Conservation (phyloP, 2,329 filamentous ascomycete species). For the Pseudohalonectria lignicola region DNA sequence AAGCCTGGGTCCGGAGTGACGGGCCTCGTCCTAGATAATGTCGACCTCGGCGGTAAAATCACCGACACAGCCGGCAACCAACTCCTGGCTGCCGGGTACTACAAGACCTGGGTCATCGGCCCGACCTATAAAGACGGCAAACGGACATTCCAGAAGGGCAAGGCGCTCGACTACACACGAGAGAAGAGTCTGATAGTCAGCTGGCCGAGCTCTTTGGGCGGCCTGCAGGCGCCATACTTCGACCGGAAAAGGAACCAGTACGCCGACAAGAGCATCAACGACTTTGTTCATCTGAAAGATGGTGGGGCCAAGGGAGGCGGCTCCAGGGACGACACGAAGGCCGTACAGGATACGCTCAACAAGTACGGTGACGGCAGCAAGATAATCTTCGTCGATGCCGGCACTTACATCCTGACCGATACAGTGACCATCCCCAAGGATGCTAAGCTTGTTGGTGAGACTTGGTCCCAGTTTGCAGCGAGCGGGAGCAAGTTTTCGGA, state of each 20-base stretch:
- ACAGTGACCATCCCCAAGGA: conserved; percentile 44
- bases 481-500: conserved; percentile 38
- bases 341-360: conserved; percentile 32
- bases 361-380: conserved; percentile 20
- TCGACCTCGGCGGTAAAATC: not conserved
- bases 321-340: conserved; percentile 21
- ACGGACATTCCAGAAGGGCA: not conserved
- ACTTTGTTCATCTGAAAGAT: conserved; percentile 8
- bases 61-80: not conserved
- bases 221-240: conserved; percentile 3
- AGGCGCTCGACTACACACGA: not conserved
- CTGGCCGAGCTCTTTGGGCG: not conserved
- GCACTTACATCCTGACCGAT: conserved; percentile 25
- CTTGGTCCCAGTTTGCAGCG: conserved; percentile 59
- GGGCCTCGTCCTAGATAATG: not conserved
- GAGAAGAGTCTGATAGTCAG: not conserved
- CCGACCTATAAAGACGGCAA: not conserved
- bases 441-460: conserved; percentile 57
- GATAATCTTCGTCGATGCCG: conserved; percentile 15
- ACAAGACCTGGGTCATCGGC: not conserved
- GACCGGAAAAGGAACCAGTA: conserved; percentile 7
- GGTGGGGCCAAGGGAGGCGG: conserved; percentile 6
- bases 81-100: not conserved
- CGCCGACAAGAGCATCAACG: not conserved
- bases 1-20: not conserved